These are phyloP conservation scores for Rubia balearica DNA, from an alignment of 305 asterid species.

Conservation along the genomic window DNA sequence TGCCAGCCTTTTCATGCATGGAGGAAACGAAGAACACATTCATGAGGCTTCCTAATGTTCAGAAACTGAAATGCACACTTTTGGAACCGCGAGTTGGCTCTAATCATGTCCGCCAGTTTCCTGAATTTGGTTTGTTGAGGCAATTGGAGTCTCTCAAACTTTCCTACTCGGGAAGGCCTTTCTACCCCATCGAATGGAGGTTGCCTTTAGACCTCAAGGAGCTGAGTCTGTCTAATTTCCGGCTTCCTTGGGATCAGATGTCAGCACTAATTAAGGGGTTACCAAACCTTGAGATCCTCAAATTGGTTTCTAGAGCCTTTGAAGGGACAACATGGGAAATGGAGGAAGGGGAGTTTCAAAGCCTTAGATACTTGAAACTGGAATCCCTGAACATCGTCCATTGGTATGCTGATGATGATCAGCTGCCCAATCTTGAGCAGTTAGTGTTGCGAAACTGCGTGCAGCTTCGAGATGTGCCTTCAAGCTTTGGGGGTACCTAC, in stretches of 20 bases:
- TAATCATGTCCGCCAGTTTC: background rate
- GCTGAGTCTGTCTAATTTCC: conserved; percentile 4
- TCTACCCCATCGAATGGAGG: background rate
- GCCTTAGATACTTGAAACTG: background rate
- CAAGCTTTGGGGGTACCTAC: background rate
- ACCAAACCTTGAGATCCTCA: conserved; percentile 1
- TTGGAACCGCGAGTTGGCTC: background rate
- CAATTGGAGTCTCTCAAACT: background rate
- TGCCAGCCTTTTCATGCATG: background rate
- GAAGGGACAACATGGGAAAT: conserved; percentile 2
- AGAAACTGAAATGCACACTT: background rate
- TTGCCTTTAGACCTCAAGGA: background rate
- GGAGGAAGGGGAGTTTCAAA: background rate
- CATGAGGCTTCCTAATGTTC: background rate
- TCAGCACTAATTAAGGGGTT: background rate
- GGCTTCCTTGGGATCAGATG: conserved; percentile 3
- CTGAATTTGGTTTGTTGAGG: background rate
- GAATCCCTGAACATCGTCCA: background rate
- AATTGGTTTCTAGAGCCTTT: background rate
- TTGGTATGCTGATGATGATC: background rate
- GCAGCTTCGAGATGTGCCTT: conserved; percentile 1
- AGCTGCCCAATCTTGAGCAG: background rate
- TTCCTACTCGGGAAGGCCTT: background rate
- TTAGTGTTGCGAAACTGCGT: conserved; percentile 1
- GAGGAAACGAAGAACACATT: background rate